Percentiles rank a stretch among this genome's conserved stretches.
These are phyloP conservation scores for Pseudopyrenochaeta lycopersici DNA, from an alignment of 2,329 filamentous ascomycete genomes.

Conservation along the genomic window DNA sequence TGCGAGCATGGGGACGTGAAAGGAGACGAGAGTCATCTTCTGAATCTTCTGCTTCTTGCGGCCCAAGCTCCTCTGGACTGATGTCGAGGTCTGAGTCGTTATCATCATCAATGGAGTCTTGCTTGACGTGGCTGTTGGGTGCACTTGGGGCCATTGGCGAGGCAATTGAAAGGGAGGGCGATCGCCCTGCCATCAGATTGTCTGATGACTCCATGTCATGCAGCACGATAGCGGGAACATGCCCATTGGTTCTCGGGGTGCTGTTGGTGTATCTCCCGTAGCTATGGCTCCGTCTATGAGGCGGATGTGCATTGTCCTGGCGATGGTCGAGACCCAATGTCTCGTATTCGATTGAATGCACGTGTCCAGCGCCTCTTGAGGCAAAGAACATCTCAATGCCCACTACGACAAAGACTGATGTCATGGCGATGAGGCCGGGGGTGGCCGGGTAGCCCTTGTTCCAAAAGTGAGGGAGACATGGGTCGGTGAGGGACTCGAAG, in stretches of 20 bases:
- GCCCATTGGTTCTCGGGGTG: constrained; percentile 25
- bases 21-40: constrained; percentile 46
- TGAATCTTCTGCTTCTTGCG: constrained; percentile 29
- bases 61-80: constrained; percentile 46
- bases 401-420: constrained; percentile 70
- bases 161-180: constrained; percentile 37
- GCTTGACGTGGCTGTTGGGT: constrained; percentile 10
- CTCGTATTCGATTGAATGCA: constrained; percentile 64
- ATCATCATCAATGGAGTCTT: constrained; percentile 28
- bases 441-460: constrained; percentile 51
- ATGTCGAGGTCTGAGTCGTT: constrained; percentile 47
- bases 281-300: constrained; percentile 44
- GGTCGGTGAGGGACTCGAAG: constrained; percentile 50
- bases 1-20: constrained; percentile 29
- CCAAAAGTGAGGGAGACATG: constrained; percentile 52
- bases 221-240: constrained; percentile 41
- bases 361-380: constrained; percentile 69
- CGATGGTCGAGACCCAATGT: constrained; percentile 42
- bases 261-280: constrained; percentile 40
- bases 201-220: constrained; percentile 44
- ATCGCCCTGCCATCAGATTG: constrained; percentile 43
- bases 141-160: constrained; percentile 31
- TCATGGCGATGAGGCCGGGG: constrained; percentile 52
- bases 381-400: constrained; percentile 90
- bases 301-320: constrained; percentile 21